Base-by-base conservation (phyloP, 345 rosid genomes). In the Boechera stricta region DNA sequence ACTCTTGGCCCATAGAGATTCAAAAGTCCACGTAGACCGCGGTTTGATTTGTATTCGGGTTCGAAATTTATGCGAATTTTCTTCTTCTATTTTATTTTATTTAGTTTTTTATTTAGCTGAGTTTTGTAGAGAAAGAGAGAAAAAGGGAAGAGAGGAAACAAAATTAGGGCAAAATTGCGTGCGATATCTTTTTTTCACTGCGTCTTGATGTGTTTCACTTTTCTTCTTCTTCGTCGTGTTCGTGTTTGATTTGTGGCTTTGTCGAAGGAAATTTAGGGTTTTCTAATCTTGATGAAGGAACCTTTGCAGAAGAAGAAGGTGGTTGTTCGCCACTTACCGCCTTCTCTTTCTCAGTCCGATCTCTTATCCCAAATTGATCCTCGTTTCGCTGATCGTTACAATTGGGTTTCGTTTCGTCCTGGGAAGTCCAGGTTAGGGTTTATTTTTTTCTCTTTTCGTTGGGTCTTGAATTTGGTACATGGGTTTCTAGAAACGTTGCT, bases 291-390 rank as follows among this genome's bases (percentile, higher is more conserved):
- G 56, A 84, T 82, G 87, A 85, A 88, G 81, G 85, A 82, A 47
- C 82, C 81, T 9, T 64, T 67, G 67, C 80, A 72, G 69, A 85
- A 85, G 76, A 87, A 83, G 68, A 91, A 87, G 82, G 87, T 91
- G 49, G 92, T 91, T 65, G 82, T 91, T 51, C 82, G 97, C 75
- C 89, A 84, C 79, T 77, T 91, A 81, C 94, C 94, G 48, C 97
- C 97, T 33, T 82, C 91, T 35, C 87, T 91, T 39, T 73, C 87
- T 8, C 85, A 85, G 76, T 80, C 87, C 36, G 80, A 85, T 73
- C 83, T 91, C 68, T 76, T 91, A 45, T 73, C 88, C 10, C 90
- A 84, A 64, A 84, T 87, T 52, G 84, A 86, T 45, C 80, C 81
- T 81, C 88, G 81, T 29, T 85, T 87, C 85, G 69, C 77, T 33